These are phyloP conservation scores for Fusarium tanahbumbuense DNA, from an alignment of 2,329 filamentous ascomycete genomes.

Conservation along the genomic window DNA sequence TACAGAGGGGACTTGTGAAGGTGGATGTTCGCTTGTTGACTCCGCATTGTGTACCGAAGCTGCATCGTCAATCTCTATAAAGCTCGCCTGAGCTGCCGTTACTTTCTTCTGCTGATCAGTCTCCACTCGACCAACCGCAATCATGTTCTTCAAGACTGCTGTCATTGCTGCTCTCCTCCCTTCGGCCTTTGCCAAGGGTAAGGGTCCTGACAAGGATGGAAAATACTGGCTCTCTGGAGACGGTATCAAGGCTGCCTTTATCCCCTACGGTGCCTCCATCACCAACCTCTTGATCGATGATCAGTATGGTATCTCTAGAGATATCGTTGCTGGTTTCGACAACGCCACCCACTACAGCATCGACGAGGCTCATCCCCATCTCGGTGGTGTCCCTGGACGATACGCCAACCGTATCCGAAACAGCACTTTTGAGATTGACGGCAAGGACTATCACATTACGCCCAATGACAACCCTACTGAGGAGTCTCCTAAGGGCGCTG, in stretches of 20 bases:
- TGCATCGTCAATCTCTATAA: slow-evolving; percentile 24
- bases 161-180: slow-evolving; percentile 32
- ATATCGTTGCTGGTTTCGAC: slow-evolving; percentile 80
- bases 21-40: slow-evolving; percentile 14
- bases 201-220: slow-evolving; percentile 65
- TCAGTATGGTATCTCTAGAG: slow-evolving; percentile 73
- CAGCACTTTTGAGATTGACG: slow-evolving; percentile 76
- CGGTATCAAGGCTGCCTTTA: slow-evolving; percentile 75
- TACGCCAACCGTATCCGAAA: slow-evolving; percentile 88
- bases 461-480: slow-evolving; percentile 72
- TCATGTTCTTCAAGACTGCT: slow-evolving; percentile 36
- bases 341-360: slow-evolving; percentile 77
- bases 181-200: slow-evolving; percentile 26
- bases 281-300: slow-evolving; percentile 78
- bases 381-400: slow-evolving; percentile 77
- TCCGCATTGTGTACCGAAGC: background rate
- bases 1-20: slow-evolving; percentile 3
- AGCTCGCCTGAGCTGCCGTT: slow-evolving; percentile 1
- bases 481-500: slow-evolving; percentile 62
- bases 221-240: slow-evolving; percentile 79
- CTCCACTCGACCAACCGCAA: slow-evolving; percentile 16
- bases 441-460: slow-evolving; percentile 66
- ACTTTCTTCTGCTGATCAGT: background rate
- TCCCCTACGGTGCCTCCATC: slow-evolving; percentile 79
- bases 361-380: slow-evolving; percentile 75